Evolutionary conservation across 441 rosid genomes (phyloP).

Genomic region (Euphorbia celastroides): DNA sequence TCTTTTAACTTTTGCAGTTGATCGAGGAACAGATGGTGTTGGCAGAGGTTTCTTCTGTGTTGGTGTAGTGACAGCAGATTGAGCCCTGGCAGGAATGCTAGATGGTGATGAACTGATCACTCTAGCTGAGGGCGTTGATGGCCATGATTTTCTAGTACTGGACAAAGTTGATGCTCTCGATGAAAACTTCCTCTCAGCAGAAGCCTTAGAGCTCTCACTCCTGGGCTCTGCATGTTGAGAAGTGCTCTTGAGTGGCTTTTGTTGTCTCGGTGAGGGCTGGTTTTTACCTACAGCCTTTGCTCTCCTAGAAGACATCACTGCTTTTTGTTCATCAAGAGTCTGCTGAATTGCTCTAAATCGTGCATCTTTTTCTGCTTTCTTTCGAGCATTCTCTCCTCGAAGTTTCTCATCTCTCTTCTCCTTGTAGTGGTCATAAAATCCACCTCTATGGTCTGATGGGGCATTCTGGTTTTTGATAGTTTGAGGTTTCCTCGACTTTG

Average conservation of each 20-base stretch:
- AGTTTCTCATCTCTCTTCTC: constrained; percentile 57
- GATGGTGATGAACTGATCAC: constrained; percentile 35
- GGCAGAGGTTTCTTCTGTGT: constrained; percentile 41
- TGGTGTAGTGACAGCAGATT: constrained; percentile 37
- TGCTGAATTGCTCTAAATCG: constrained; percentile 48
- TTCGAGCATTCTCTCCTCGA: constrained; percentile 44
- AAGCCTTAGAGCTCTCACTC: constrained; percentile 38
- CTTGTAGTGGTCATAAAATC: constrained; percentile 51
- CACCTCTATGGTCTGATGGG: constrained; percentile 44
- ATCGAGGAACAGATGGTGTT: constrained; percentile 26
- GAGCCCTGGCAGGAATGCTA: constrained; percentile 30
- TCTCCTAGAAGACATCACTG: constrained; percentile 38
- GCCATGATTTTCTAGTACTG: constrained; percentile 54
- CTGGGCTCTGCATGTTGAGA: constrained; percentile 35
- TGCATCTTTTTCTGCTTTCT: constrained; percentile 48
- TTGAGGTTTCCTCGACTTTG: constrained; percentile 23
- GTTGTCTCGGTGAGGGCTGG: constrained; percentile 26
- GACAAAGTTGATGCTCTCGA: constrained; percentile 39
- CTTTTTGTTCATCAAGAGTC: constrained; percentile 43
- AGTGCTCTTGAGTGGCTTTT: constrained; percentile 25
- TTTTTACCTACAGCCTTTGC: constrained; percentile 34
- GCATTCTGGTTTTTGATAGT: constrained; percentile 22
- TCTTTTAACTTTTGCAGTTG: constrained; percentile 38
- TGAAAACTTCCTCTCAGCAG: constrained; percentile 33
- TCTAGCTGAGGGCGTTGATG: constrained; percentile 46